phyloP scores from a whole-genome alignment of 225 moss, liverwort and hornwort species.

The Sphagnum tenellum region DNA sequence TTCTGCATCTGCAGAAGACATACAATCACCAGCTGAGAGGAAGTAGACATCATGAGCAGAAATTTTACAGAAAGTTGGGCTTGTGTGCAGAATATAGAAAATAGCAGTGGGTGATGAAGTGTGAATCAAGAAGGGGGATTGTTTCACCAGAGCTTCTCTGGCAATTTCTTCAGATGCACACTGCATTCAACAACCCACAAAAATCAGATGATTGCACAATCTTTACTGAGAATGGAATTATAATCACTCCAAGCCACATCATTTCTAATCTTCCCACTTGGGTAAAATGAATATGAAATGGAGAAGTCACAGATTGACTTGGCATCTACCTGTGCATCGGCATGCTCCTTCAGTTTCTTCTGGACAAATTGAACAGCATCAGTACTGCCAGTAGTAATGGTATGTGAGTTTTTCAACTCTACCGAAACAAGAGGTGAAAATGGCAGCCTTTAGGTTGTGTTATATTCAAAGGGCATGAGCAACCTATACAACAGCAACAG shows the following conservation, averaged over 20 bases:
- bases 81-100: too few species aligned
- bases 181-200: constrained; percentile 21
- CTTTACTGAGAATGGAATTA: too few species aligned
- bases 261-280: too few species aligned
- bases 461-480: too few species aligned
- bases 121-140: neutral
- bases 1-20: constrained; percentile 50
- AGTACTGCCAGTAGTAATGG: constrained; percentile 27
- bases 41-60: too few species aligned
- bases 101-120: too few species aligned
- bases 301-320: neutral
- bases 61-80: too few species aligned
- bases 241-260: neutral
- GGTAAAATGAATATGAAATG: neutral
- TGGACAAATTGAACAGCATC: constrained; percentile 75
- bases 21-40: neutral
- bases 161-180: constrained; percentile 64
- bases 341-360: constrained; percentile 66
- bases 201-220: neutral
- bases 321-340: constrained; percentile 57
- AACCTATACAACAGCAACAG: too few species aligned
- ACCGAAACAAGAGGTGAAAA: too few species aligned
- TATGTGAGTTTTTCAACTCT: too few species aligned
- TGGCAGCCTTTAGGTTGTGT: too few species aligned
- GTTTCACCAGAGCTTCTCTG: constrained; percentile 69